Base-by-base conservation (phyloP, 257 asterid genomes). In the Fraxinus quadrangulata region DNA sequence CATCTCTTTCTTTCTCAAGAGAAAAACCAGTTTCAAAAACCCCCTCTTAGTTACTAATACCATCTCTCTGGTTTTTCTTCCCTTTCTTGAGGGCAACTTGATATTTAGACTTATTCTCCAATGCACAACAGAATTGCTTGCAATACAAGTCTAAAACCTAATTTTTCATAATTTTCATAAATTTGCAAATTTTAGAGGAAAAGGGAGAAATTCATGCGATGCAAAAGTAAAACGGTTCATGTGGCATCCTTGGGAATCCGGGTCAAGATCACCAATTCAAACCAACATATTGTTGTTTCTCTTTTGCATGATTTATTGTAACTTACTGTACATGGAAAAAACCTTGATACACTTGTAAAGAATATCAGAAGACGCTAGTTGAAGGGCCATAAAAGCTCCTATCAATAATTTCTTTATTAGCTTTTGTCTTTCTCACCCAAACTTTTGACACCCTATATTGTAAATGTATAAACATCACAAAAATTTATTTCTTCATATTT, bases 401-500 rank as follows among this genome's bases (percentile, higher is more conserved):
- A 59, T 21, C 67, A 59, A n/a, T 2, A 42, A 54, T 59, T 59
- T 21, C 30, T 7, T 59, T 6, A 2, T 6, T 21, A 59, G 67
- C 24, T n/a, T 59, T 56, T 23, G 26, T 45, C 30, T n/a, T n/a
- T 36, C 40, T 19, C 31, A 47, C 67, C 66, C 72, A 75, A 33
- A 30, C 31, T 13, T 30, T 70, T 30, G 40, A 36, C 34, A 40
- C 56, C 70, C 23, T 39, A 19, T 39, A 72, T 17, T n/a, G 37
- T 10, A 42, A 33, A 47, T 40, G 56, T 28, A 42, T 56, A 24
- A 28, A 16, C 77, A 21, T 80, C 26, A 69, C 47, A 65, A 65
- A 54, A 63, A 39, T 16, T 75, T 61, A 1, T 36, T 40, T 67
- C 16, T 36, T 31, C 74, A 73, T 42, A 68, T 56, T 61, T 73